Evolutionary conservation across 768 basidiomycete species (phyloP).

Genomic region (Amanita rubescens): DNA sequence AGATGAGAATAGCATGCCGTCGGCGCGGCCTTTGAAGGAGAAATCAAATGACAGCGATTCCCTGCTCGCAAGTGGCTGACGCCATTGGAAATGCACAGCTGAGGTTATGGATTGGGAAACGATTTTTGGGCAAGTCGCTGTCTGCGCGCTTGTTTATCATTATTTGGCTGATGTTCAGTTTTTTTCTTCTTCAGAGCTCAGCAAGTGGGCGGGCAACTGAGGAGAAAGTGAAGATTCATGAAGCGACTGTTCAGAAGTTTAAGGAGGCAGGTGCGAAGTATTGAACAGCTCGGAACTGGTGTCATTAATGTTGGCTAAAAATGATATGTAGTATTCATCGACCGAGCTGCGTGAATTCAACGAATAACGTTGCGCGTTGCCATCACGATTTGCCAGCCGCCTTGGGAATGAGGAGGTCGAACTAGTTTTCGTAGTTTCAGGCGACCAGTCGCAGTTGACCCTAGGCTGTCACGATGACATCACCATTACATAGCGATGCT

Average conservation of each 20-base stretch:
- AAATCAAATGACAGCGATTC: conserved; percentile 1
- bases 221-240: neutral
- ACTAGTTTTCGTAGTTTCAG: too few relatives aligned
- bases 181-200: conserved; percentile 54
- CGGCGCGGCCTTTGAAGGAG: conserved; percentile 6
- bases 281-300: conserved; percentile 2
- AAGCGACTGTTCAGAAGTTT: neutral
- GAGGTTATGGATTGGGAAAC: conserved; percentile 67
- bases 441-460: too few relatives aligned
- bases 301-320: neutral
- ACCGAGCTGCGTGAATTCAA: too few relatives aligned
- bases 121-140: conserved; percentile 47
- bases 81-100: conserved; percentile 55
- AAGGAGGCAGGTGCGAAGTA: neutral
- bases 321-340: too few relatives aligned
- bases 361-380: too few relatives aligned
- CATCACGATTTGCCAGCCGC: too few relatives aligned
- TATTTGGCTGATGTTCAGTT: too few relatives aligned
- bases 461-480: too few relatives aligned
- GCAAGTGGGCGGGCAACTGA: conserved; percentile 49
- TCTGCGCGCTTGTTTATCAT: neutral
- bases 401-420: too few relatives aligned
- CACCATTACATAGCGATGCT: too few relatives aligned
- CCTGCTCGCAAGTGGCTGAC: conserved; percentile 16
- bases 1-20: neutral